Evolutionary conservation across 2,329 filamentous ascomycete species (phyloP).

Genomic region (Xylaria sp.): DNA sequence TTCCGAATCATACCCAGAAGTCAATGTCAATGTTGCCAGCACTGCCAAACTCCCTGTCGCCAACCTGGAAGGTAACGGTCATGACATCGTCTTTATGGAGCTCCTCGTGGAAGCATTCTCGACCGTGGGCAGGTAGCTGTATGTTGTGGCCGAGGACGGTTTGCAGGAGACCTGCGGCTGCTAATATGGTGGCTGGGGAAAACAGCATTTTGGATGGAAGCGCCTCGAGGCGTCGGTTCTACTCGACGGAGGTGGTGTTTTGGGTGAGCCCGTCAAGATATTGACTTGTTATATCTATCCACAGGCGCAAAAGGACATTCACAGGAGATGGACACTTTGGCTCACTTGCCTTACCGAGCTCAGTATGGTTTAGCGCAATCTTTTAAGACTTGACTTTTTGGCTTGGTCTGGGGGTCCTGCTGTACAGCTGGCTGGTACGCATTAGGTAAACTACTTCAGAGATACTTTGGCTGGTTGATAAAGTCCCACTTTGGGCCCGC

Average conservation of each 20-base stretch:
- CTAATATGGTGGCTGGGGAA: conserved; percentile 58
- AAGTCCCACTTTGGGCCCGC: conserved; percentile 24
- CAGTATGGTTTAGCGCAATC: neutral
- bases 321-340: conserved; percentile 47
- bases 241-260: conserved; percentile 27
- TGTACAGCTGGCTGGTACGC: neutral
- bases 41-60: conserved; percentile 93
- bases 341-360: conserved; percentile 23
- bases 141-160: conserved; percentile 88
- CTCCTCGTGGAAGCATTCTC: conserved; percentile 97
- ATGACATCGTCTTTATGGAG: conserved; percentile 96
- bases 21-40: conserved; percentile 96
- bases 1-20: conserved; percentile 81
- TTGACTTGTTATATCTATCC: conserved; percentile 9
- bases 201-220: conserved; percentile 55
- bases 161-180: conserved; percentile 61
- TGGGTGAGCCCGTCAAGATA: conserved; percentile 23
- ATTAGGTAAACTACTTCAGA: conserved; percentile 1
- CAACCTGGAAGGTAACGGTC: conserved; percentile 98
- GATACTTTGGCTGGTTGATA: conserved; percentile 22
- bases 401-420: neutral
- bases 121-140: conserved; percentile 88
- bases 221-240: conserved; percentile 23
- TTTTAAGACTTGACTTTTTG: neutral
- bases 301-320: conserved; percentile 23